Evolutionary conservation across 768 basidiomycete species (phyloP), one percentile per base, ranked within the genome.

Genomic region (Mycena polygramma): DNA sequence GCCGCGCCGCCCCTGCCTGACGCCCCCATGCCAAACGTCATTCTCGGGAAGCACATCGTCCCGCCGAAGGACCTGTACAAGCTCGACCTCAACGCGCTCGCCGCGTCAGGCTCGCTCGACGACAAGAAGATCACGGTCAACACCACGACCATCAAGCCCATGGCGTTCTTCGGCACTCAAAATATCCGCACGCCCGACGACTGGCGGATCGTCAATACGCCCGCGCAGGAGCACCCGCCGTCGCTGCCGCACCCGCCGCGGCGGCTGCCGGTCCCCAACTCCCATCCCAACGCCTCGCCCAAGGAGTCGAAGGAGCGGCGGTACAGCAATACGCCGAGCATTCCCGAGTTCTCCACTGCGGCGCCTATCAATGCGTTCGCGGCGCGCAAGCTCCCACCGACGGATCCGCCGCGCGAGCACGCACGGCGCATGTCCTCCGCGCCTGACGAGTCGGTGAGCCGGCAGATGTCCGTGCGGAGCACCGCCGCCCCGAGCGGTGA

Each of bases 61-160:
- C 79, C 89, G 1, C 91, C 90, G 0, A 82, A 80, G 20, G 89
- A 91, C 73, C 81, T 91, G n/a, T 80, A 81, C 36, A 83, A 82
- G 52, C 76, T 88, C 57, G 77, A 80, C 11, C 70, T 77, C 37
- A 74, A 76, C 36, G 74, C 70, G n/a, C 37, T 69, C 30, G 30
- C 30, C 14, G 36, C 43, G 22, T 62, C 57, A 39, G 11, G 66
- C 58, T 71, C 48, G 48, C 43, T 68, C 60, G 46, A 77, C 68
- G 26, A 67, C 11, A 74, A 63, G 37, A 63, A 69, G 70, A 24
- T 37, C 37, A 26, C 20, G 39, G 43, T 22, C 37, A 68, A 30
- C 30, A 30, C 30, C 30, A 30, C 30, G 30, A 30, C 30, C 30
- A 2, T 30, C 30, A 30, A 65, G 57, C 70, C 70, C 45, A 62